Evolutionary conservation across 805 yeast species (phyloP).

Genomic region (Pichia cabralensis): DNA sequence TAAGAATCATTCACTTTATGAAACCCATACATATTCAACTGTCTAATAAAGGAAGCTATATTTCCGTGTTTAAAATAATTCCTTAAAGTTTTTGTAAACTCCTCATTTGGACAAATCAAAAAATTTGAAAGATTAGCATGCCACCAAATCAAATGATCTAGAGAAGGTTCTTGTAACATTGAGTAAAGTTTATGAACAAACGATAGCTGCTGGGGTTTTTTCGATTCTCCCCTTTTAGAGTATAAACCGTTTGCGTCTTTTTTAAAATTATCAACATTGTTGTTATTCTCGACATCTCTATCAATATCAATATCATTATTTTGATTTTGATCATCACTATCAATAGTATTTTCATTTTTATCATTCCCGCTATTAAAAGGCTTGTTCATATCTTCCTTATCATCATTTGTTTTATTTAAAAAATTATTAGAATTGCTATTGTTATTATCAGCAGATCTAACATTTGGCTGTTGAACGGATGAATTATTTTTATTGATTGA

Average conservation of each 20-base stretch:
- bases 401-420: no score
- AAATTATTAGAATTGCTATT: no score
- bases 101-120: slow-evolving; percentile 75
- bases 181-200: slow-evolving; percentile 86
- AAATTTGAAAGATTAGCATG: slow-evolving; percentile 55
- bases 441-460: no score
- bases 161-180: slow-evolving; percentile 72
- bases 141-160: slow-evolving; percentile 85
- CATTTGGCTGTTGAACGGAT: no score
- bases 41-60: slow-evolving; percentile 70
- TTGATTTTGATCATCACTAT: background rate
- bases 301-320: background rate
- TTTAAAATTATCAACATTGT: no score
- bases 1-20: slow-evolving; percentile 55
- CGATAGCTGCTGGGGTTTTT: slow-evolving; percentile 24
- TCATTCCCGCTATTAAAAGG: no score
- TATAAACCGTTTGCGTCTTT: no score
- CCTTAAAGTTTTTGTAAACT: slow-evolving; percentile 63
- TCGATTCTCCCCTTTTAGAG: slow-evolving; percentile 7
- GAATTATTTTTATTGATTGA: no score
- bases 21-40: slow-evolving; percentile 74
- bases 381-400: no score
- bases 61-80: slow-evolving; percentile 73
- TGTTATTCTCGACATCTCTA: background rate
- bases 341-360: no score